Base-by-base conservation (phyloP, 805 yeast genomes). In the Jamesozyma hellenica region DNA sequence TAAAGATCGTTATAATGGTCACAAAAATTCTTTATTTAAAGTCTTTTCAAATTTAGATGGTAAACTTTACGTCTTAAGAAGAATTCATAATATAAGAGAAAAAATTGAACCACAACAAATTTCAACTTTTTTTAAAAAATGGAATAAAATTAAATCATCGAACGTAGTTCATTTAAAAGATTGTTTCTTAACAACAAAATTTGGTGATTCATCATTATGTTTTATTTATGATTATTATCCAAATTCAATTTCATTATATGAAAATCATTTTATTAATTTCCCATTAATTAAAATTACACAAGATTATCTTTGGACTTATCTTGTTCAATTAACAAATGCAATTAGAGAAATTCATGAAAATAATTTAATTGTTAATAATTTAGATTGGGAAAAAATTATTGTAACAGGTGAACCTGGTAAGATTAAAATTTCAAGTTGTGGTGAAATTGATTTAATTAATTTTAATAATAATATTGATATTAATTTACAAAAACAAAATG, bases 141-240 rank as follows among this genome's bases (percentile, higher is more conserved):
- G 96, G 96, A 72, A 66, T 42, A 65, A 65, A 12, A 46, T 80
- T 12, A 40, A 41, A 8, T 47, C 49, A 32, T 37, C 85, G 2
- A 79, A 80, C 50, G 64, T 85, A 17, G 83, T 82, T 1, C 68
- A 72, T 31, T 63, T 86, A 5, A 71, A 74, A 32, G 96, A 88
- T 55, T 86, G 92, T 6, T 90, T 92, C 58, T 80, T 95, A 1
- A 77, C 90, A 5, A 74, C 86, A 41, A 81, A 86, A 4, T 92
- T 92, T 65, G 90, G 85, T 33, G 92, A 83, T 50, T 69, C 71
- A 35, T 78, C 92, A 1, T 67, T 92, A 41, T 71, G 86, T 32
- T 65, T 87, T 33, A 80, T 83, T 4, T 85, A 86, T 61, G 96
- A 90, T 54, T 92, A 77, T 58, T 83, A 72, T 58, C 96, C 98